Evolutionary conservation across 2,329 filamentous ascomycete species (phyloP), one percentile per base, ranked within the genome.

Genomic region (Xylogone sp.): DNA sequence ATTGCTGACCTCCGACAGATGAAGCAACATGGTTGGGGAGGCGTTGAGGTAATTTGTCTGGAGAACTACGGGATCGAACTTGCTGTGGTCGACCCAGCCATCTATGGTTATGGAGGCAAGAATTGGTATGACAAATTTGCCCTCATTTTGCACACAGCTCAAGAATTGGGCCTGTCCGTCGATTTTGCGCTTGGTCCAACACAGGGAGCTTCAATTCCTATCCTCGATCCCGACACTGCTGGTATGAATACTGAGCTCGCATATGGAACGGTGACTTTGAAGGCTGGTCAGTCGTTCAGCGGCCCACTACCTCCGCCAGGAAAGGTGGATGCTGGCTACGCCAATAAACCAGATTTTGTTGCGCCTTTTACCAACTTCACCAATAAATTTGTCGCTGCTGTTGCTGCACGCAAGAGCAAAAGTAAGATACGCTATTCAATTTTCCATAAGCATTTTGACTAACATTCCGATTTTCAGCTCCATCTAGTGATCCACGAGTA

Each of bases 1-100:
- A 19, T 29, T 24, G 24, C 19, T 27, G 44, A 46, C n/a, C 16
- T 46, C 6, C 10, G 27, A n/a, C 22, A 46, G 21, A 46, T 46
- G 22, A 46, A 46, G 19, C 7, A 13, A 18, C n/a, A 24, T 27
- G 44, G 44, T 16, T 46, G 44, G 44, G 44, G 44, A 46, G 21
- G 44, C 20, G 44, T 46, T 18, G 44, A 46, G 44, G n/a, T 46
- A 24, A 46, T 46, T 13, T 46, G 44, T 29, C 44, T 46, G n/a
- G 44, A 46, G 21, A 18, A 46, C 1, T 46, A 46, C 13, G 44
- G 44, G 18, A 46, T 46, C 22, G 44, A 24, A 21, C 44, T 29
- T 16, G 44, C 22, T 22, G 44, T 46, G 13, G 44, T 46, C 12
- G 44, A 46, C 19, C 44, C 44, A 10, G 44, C 44, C 24, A 4